Percentiles rank a stretch among this genome's conserved stretches.
Evolutionary conservation across 2,329 filamentous ascomycete species (phyloP).

Genomic region (Monilinia laxa): DNA sequence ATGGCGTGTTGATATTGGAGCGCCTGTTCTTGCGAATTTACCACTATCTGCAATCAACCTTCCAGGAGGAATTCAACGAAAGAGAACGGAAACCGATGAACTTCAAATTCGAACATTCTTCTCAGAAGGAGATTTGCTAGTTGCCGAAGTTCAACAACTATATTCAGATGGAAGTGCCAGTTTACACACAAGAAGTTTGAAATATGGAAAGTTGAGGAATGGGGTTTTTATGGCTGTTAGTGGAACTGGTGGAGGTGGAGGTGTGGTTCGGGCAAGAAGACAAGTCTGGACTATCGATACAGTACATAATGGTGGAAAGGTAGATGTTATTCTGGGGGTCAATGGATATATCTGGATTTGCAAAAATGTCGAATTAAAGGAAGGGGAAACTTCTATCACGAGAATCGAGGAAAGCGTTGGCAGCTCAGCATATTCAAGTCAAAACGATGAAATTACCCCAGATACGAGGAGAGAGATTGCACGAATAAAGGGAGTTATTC

Average conservation of each 20-base stretch:
- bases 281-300: conserved; percentile 83
- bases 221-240: conserved; percentile 82
- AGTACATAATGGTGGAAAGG: conserved; percentile 56
- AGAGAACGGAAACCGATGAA: conserved; percentile 92
- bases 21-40: conserved; percentile 79
- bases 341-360: conserved; percentile 97
- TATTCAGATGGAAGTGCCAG: conserved; percentile 82
- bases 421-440: conserved; percentile 85
- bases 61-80: conserved; percentile 86
- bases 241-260: conserved; percentile 74
- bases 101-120: conserved; percentile 98
- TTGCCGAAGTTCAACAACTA: conserved; percentile 91
- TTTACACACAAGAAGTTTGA: conserved; percentile 84
- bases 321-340: conserved; percentile 88
- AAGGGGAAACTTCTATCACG: conserved; percentile 59
- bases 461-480: conserved; percentile 86
- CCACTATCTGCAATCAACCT: conserved; percentile 91
- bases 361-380: conserved; percentile 71
- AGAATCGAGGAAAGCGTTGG: conserved; percentile 85
- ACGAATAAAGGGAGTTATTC: conserved; percentile 76
- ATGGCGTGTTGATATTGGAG: conserved; percentile 94
- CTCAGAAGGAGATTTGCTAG: conserved; percentile 86
- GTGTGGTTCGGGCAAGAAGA: conserved; percentile 78
- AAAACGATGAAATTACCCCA: conserved; percentile 81
- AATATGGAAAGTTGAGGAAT: conserved; percentile 94